These are phyloP conservation scores for Amanita fuliginea DNA, from an alignment of 768 basidiomycete genomes.

Conservation along the genomic window DNA sequence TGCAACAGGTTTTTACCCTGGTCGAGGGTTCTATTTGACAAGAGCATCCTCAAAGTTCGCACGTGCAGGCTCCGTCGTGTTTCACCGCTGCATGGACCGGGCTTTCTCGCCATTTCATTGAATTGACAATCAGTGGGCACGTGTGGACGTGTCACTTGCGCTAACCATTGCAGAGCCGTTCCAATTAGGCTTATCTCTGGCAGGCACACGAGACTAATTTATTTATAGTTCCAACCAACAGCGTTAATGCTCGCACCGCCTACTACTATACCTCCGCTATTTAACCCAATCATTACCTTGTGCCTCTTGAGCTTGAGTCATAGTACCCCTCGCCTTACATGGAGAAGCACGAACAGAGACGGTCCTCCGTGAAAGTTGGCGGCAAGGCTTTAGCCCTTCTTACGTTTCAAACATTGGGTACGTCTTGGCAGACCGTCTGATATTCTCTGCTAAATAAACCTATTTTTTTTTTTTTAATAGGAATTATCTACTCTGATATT, in stretches of 20 bases:
- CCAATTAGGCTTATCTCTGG: neutral
- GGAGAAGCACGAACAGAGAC: neutral
- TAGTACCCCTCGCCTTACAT: neutral
- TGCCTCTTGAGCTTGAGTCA: too few relatives aligned
- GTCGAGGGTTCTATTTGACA: too few relatives aligned
- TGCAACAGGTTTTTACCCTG: too few relatives aligned
- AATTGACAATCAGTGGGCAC: too few relatives aligned
- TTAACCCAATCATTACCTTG: neutral
- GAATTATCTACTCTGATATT: slow-evolving; percentile 38
- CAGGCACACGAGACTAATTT: neutral
- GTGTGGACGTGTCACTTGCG: too few relatives aligned
- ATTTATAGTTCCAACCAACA: neutral
- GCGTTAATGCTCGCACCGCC: neutral
- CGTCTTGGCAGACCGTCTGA: neutral
- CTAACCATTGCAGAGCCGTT: too few relatives aligned
- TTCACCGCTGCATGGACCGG: neutral
- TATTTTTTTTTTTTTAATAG: slow-evolving; percentile 12
- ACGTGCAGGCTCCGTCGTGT: neutral
- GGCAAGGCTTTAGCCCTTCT: slow-evolving; percentile 14
- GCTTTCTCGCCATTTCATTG: too few relatives aligned
- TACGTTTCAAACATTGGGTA: slow-evolving; percentile 24
- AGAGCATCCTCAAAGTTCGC: too few relatives aligned
- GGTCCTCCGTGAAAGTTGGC: neutral
- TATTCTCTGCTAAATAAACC: too few relatives aligned
- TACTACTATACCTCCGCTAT: neutral